Evolutionary conservation across 2,329 filamentous ascomycete species (phyloP).

Genomic region (Trichoderma atroviride): DNA sequence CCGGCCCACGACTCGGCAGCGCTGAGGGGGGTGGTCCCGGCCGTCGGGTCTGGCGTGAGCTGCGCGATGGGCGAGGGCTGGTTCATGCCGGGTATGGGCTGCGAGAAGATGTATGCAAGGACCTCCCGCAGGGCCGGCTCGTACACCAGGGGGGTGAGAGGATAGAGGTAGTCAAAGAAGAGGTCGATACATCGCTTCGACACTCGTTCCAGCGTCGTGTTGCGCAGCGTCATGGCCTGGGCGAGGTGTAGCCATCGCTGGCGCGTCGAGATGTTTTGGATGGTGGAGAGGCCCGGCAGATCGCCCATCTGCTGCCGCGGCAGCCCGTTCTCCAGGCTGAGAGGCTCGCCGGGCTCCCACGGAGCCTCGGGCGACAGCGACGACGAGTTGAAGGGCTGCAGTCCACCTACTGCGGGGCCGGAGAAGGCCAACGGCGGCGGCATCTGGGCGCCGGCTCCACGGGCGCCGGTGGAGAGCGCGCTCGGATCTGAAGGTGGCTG

Average conservation of each 20-base stretch:
- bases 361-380: slow-evolving; percentile 25
- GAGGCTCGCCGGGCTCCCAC: slow-evolving; percentile 24
- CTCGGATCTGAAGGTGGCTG: slow-evolving; percentile 27
- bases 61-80: slow-evolving; percentile 24
- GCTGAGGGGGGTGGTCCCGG: slow-evolving; percentile 26
- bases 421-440: slow-evolving; percentile 23
- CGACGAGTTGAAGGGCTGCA: slow-evolving; percentile 24
- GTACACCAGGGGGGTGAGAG: slow-evolving; percentile 47
- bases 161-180: slow-evolving; percentile 49
- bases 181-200: slow-evolving; percentile 43
- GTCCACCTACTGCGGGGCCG: slow-evolving; percentile 19
- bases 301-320: slow-evolving; percentile 20
- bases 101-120: slow-evolving; percentile 39
- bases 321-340: slow-evolving; percentile 21
- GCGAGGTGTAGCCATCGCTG: slow-evolving; percentile 38
- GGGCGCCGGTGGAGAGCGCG: slow-evolving; percentile 22
- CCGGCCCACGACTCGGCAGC: slow-evolving; percentile 21
- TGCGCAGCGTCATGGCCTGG: slow-evolving; percentile 33
- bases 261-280: slow-evolving; percentile 31
- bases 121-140: slow-evolving; percentile 45
- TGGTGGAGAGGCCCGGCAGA: slow-evolving; percentile 20
- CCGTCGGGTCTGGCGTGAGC: slow-evolving; percentile 23
- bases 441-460: slow-evolving; percentile 15
- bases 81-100: slow-evolving; percentile 25
- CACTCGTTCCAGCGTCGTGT: slow-evolving; percentile 34